These are phyloP conservation scores for Clarireedia paspali DNA, from an alignment of 2,329 filamentous ascomycete genomes.

Conservation along the genomic window DNA sequence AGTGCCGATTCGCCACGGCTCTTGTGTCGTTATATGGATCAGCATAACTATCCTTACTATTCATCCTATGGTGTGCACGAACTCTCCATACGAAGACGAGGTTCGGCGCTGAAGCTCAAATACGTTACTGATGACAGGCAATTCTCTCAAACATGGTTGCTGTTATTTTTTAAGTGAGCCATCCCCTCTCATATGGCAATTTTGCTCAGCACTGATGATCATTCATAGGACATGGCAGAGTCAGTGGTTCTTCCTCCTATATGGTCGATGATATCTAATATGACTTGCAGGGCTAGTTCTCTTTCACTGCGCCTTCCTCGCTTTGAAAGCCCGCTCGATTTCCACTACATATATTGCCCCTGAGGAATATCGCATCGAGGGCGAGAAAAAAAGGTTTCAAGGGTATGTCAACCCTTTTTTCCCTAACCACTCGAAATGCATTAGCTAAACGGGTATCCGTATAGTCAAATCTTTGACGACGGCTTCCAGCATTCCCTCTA, in stretches of 20 bases:
- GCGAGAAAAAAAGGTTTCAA: conserved; percentile 47
- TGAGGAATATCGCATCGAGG: conserved; percentile 39
- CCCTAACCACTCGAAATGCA: neutral
- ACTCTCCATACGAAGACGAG: conserved; percentile 43
- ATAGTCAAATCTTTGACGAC: conserved; percentile 49
- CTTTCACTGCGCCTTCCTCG: conserved; percentile 50
- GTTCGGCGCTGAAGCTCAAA: conserved; percentile 41
- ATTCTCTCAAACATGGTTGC: conserved; percentile 45
- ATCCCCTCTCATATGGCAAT: neutral
- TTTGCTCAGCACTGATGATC: neutral
- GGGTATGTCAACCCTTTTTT: conserved; percentile 38
- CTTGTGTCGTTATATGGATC: conserved; percentile 28
- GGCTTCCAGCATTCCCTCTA: conserved; percentile 44
- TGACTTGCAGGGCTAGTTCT: conserved; percentile 45
- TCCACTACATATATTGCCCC: conserved; percentile 37
- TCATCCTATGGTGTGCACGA: conserved; percentile 47
- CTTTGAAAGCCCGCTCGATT: conserved; percentile 44
- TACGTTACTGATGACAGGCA: conserved; percentile 41
- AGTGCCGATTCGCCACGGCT: conserved; percentile 28
- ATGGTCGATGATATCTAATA: neutral
- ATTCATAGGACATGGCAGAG: conserved; percentile 6
- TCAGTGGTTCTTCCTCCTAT: neutral
- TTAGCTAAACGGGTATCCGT: neutral
- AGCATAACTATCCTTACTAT: conserved; percentile 31
- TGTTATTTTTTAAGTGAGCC: conserved; percentile 43